Evolutionary conservation across 768 basidiomycete genomes (phyloP).

Genomic region (Mycena latifolia): DNA sequence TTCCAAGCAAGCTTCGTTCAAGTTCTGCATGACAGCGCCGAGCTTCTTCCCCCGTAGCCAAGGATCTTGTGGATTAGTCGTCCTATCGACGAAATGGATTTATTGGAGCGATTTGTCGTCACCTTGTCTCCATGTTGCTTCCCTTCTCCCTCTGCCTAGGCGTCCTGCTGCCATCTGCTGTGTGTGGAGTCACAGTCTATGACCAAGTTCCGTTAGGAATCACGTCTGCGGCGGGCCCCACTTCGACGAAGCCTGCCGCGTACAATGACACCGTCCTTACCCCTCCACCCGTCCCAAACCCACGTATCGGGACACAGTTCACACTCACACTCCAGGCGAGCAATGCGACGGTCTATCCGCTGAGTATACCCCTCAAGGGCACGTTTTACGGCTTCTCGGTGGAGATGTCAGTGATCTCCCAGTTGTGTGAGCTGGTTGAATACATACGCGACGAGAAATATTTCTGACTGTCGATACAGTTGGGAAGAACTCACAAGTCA

Average conservation of each 20-base stretch:
- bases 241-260: slow-evolving; percentile 42
- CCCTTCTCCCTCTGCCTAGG: too few relatives aligned
- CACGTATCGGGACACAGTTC: slow-evolving; percentile 38
- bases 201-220: slow-evolving; percentile 41
- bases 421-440: slow-evolving; percentile 46
- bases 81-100: too few relatives aligned
- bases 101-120: too few relatives aligned
- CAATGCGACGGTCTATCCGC: slow-evolving; percentile 30
- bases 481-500: slow-evolving; percentile 34
- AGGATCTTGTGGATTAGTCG: too few relatives aligned
- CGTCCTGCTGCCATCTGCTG: too few relatives aligned
- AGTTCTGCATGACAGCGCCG: too few relatives aligned
- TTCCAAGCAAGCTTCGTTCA: too few relatives aligned
- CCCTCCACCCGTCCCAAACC: slow-evolving; percentile 42
- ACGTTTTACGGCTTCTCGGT: slow-evolving; percentile 59
- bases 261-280: slow-evolving; percentile 45
- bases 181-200: slow-evolving; percentile 41
- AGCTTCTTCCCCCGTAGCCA: too few relatives aligned
- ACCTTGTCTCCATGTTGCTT: too few relatives aligned
- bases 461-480: slow-evolving; percentile 13
- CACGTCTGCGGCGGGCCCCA: slow-evolving; percentile 34
- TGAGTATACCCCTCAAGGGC: slow-evolving; percentile 51
- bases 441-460: neutral
- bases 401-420: slow-evolving; percentile 56
- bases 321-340: slow-evolving; percentile 36